phyloP scores from a whole-genome alignment of 2,329 filamentous ascomycete species.

The Thelonectria discophora region DNA sequence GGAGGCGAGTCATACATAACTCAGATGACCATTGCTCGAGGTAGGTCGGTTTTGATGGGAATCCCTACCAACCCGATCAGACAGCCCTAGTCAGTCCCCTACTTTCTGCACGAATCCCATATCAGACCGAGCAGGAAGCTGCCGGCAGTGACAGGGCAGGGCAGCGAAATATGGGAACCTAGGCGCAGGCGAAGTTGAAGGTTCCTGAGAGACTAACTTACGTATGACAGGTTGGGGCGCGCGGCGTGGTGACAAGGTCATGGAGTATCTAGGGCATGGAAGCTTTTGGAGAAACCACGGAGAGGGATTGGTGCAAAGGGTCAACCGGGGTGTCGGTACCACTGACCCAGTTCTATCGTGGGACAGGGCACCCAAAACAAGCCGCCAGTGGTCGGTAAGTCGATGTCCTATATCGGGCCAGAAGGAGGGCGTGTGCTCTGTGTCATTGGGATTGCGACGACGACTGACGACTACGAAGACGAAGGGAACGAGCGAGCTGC shows the following conservation, averaged over 20 bases:
- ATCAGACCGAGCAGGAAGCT: neutral
- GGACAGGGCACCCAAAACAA: neutral
- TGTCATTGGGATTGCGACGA: neutral
- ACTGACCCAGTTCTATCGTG: constrained; percentile 1
- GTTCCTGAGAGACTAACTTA: neutral
- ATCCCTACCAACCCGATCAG: constrained; percentile 24
- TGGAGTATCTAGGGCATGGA: neutral
- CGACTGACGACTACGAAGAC: neutral
- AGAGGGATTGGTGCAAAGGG: neutral
- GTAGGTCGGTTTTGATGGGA: constrained; percentile 17
- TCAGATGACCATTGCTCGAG: constrained; percentile 22
- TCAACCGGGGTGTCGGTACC: constrained; percentile 6
- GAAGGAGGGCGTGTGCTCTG: neutral
- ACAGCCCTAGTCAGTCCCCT: constrained; percentile 4
- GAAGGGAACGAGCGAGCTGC: neutral
- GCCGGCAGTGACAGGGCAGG: neutral
- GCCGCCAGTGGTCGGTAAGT: constrained; percentile 4
- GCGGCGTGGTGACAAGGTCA: neutral
- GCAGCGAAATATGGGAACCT: neutral
- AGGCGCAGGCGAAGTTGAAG: neutral
- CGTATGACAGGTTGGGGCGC: constrained; percentile 2
- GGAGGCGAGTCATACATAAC: constrained; percentile 16
- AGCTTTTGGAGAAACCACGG: constrained; percentile 8
- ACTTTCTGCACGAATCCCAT: constrained; percentile 12
- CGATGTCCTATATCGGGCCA: neutral